Evolutionary conservation across 306 rosid genomes (phyloP), one percentile per base, ranked within the genome.

Genomic region (Castanospermum australe): DNA sequence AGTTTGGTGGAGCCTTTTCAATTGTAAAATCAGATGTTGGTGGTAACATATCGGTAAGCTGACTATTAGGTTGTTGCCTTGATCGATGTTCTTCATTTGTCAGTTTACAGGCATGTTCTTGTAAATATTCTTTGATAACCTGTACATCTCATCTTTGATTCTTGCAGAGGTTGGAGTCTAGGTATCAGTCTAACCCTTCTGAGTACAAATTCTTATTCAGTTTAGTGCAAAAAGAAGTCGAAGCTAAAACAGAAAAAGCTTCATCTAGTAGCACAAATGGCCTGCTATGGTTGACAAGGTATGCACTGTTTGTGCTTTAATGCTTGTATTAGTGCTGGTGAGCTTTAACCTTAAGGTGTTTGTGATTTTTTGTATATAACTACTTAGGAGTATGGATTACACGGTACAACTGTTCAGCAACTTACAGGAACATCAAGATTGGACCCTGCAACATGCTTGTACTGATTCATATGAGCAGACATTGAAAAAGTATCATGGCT

Each of bases 271-370:
- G 92, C 85, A 81, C 97, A 44, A 90, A 87, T 78, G 90, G 89
- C n/a, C 86, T 88, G 52, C 88, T 92, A 73, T 92, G 97, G 97
- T 52, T 92, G 85, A 90, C 97, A 78, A 90, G 97, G 97, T 92
- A 68, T 21, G 30, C 8, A 21, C 17, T 77, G 14, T 33, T 62
- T 4, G 17, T 28, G 32, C 25, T 68, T 39, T 32, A 25, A 65
- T 4, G 32, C 28, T 28, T 24, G n/a, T 47, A 18, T 11, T 71
- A 4, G 21, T 54, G 12, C 36, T 36, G 12, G 20, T 71, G 15
- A 54, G 22, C 12, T 12, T 20, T 8, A 71, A 51, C 76, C 45
- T 70, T n/a, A 28, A 48, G 17, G 18, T 50, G 12, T 42, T 44
- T 13, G 10, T 44, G 22, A 28, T 69, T 15, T 15, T 12, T 55